phyloP scores from a whole-genome alignment of 2,329 filamentous ascomycete species.

The Colletotrichum sp. region DNA sequence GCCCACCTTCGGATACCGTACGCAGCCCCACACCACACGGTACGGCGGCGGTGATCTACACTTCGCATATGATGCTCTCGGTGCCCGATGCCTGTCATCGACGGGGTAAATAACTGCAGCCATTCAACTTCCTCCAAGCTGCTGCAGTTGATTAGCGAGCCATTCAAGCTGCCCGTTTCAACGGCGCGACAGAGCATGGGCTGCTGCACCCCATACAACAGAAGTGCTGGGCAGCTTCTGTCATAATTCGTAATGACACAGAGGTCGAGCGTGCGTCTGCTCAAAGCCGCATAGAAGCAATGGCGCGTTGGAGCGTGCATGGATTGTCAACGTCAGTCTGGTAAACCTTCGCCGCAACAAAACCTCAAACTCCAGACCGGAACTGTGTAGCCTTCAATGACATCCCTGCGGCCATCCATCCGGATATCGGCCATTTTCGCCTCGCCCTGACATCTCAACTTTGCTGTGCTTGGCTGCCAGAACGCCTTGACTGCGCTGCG shows the following conservation, averaged over 20 bases:
- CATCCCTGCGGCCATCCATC: background rate
- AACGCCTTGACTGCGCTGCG: background rate
- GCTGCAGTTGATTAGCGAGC: background rate
- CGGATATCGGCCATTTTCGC: background rate
- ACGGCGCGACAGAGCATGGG: background rate
- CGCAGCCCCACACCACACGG: background rate
- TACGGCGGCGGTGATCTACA: background rate
- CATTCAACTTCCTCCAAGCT: background rate
- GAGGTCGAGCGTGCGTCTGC: background rate
- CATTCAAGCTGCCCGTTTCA: conserved; percentile 7
- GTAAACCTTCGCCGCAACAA: conserved; percentile 9
- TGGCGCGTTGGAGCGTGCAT: background rate
- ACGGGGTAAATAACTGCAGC: background rate
- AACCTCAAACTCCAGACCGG: conserved; percentile 3
- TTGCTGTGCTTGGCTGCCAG: background rate
- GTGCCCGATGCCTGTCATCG: background rate
- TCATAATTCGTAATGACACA: background rate
- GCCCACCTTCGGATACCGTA: background rate
- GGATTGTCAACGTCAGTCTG: background rate
- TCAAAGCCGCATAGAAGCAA: background rate
- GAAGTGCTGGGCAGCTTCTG: background rate
- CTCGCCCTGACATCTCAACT: background rate
- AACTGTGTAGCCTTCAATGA: background rate
- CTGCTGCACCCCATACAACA: background rate
- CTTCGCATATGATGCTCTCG: background rate